Conservation (phyloP, 1,284 basidiomycete genomes). For the Xerocomus minutiporus region DNA sequence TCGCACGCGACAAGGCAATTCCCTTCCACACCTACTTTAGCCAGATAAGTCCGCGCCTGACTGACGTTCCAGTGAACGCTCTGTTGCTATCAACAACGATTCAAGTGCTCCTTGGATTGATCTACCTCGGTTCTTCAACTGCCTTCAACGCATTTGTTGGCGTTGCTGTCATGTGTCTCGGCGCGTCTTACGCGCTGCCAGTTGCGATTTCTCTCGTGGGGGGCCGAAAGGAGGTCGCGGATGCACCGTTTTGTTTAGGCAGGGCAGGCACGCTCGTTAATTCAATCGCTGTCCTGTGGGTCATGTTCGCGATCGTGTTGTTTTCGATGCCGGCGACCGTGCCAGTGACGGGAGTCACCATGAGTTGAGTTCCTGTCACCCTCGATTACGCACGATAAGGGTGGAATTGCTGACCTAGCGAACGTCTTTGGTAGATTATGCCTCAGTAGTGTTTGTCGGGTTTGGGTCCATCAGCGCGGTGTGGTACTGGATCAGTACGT, state of each 20-base stretch:
- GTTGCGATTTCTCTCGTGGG: constrained; percentile 43
- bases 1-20: constrained; percentile 66
- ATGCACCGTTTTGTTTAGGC: constrained; percentile 45
- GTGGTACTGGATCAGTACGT: constrained; percentile 58
- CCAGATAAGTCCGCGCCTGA: constrained; percentile 38
- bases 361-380: constrained; percentile 35
- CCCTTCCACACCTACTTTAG: constrained; percentile 53
- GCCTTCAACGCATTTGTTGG: constrained; percentile 57
- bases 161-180: constrained; percentile 52
- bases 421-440: constrained; percentile 42
- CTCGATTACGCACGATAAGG: too few species aligned
- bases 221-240: constrained; percentile 37
- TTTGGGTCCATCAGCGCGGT: constrained; percentile 48
- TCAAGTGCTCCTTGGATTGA: constrained; percentile 52
- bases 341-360: constrained; percentile 42
- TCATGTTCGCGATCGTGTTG: constrained; percentile 48
- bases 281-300: constrained; percentile 44
- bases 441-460: constrained; percentile 58
- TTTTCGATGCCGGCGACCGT: constrained; percentile 57
- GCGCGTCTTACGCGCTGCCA: constrained; percentile 50
- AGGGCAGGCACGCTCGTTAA: constrained; percentile 40
- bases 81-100: constrained; percentile 54
- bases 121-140: constrained; percentile 50
- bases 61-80: constrained; percentile 52
- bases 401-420: constrained; percentile 1